Evolutionary conservation across 345 rosid genomes (phyloP).

Genomic region (Brassica rapa): DNA sequence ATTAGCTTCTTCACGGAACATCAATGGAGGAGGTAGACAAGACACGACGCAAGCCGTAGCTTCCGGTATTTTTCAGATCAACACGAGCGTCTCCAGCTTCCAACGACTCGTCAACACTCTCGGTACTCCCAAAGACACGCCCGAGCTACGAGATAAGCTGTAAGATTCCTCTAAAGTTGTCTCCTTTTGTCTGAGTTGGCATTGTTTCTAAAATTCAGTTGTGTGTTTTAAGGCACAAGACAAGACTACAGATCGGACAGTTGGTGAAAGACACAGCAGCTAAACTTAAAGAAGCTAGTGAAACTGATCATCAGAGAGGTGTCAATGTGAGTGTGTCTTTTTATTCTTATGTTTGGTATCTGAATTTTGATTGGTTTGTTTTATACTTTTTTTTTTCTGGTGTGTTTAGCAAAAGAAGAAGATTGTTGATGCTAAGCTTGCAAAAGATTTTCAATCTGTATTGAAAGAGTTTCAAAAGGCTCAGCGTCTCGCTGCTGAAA

Average conservation of each 20-base stretch:
- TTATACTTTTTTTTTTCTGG: not conserved
- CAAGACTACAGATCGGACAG: slow-evolving; percentile 79
- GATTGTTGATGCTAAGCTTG: slow-evolving; percentile 95
- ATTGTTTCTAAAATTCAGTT: slow-evolving; percentile 12
- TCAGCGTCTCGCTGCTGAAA: slow-evolving; percentile 91
- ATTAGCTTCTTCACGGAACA: slow-evolving; percentile 44
- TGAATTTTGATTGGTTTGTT: slow-evolving; percentile 9
- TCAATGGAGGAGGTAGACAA: slow-evolving; percentile 48
- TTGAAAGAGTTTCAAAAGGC: slow-evolving; percentile 97
- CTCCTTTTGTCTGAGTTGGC: not conserved
- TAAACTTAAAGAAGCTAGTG: slow-evolving; percentile 88
- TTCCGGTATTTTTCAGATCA: slow-evolving; percentile 92
- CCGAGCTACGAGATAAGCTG: slow-evolving; percentile 96
- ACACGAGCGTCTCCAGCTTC: slow-evolving; percentile 81
- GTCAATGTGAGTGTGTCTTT: slow-evolving; percentile 59
- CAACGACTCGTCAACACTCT: slow-evolving; percentile 91
- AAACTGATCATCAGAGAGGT: slow-evolving; percentile 74
- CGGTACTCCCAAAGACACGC: slow-evolving; percentile 94
- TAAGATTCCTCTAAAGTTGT: slow-evolving; percentile 38
- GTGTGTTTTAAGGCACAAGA: slow-evolving; percentile 58
- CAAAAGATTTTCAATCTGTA: slow-evolving; percentile 93
- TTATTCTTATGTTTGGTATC: not conserved
- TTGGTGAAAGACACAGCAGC: slow-evolving; percentile 93
- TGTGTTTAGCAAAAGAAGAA: slow-evolving; percentile 76
- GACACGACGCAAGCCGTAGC: slow-evolving; percentile 88